phyloP scores from a whole-genome alignment of 177 flowering plant species.

The Vitis hybrid region DNA sequence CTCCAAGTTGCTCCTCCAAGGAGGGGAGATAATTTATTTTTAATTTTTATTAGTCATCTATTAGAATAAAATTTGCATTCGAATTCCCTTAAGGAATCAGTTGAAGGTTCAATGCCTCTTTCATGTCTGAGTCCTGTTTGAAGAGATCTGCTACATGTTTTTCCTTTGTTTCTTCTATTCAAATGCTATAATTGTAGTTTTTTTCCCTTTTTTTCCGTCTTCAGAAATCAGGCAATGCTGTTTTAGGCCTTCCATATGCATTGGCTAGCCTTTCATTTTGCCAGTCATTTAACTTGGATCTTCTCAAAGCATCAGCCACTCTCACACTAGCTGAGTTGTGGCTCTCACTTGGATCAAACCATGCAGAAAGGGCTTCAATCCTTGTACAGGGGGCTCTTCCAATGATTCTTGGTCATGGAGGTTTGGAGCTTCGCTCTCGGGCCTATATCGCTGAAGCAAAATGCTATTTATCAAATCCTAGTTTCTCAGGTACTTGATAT shows the following conservation, averaged over 20 bases:
- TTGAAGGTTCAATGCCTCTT: too few species aligned
- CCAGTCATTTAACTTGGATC: constrained; percentile 89
- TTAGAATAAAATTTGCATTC: too few species aligned
- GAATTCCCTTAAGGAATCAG: too few species aligned
- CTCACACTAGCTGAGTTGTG: constrained; percentile 84
- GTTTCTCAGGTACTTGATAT: constrained; percentile 59
- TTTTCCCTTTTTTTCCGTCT: constrained; percentile 5
- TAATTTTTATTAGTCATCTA: too few species aligned
- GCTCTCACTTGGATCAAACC: constrained; percentile 82
- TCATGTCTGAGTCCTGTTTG: too few species aligned
- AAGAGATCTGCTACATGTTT: too few species aligned
- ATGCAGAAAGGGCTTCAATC: constrained; percentile 69
- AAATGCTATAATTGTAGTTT: not conserved
- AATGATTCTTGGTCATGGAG: constrained; percentile 93
- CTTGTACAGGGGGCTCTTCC: constrained; percentile 80
- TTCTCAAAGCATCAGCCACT: constrained; percentile 89
- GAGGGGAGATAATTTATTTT: too few species aligned
- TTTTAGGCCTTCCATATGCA: constrained; percentile 89
- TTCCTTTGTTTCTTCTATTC: too few species aligned
- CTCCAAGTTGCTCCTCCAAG: too few species aligned
- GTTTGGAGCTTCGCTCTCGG: constrained; percentile 86
- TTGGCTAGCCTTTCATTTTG: constrained; percentile 94
- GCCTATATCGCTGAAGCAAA: constrained; percentile 84
- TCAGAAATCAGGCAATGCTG: constrained; percentile 93
- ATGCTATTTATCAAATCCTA: constrained; percentile 80